Base-by-base conservation (phyloP, 2,329 filamentous ascomycete species). In the Fusarium annulatum region DNA sequence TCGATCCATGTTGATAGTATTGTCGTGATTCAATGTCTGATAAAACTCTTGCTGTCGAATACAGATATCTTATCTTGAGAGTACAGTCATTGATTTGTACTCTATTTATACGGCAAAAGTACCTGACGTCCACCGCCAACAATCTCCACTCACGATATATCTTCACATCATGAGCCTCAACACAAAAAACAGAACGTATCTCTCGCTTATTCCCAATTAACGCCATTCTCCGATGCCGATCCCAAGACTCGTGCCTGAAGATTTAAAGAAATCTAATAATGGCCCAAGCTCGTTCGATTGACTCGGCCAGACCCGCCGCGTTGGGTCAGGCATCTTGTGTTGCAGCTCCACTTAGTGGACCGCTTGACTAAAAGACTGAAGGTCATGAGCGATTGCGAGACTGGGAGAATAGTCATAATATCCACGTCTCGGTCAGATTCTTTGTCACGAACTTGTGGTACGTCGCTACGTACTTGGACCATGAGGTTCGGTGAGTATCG, bases 261-360 rank as follows among this genome's bases (percentile, higher is more conserved):
- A 46, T 51, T 49, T 23, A 9, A 16, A 46, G 23, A 64, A 62
- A 55, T 69, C 52, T 59, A 69, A 69, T 64, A 69, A 64, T 69
- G 65, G 59, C 41, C 67, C 64, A 69, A 59, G 59, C 65, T 69
- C 64, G 67, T 64, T 26, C 67, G 65, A 69, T 69, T 41, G 52
- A 53, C 28, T 63, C 67, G 67, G 67, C 59, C 58, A 64, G 67
- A 69, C 65, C 67, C 67, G 65, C 53, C 16, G 41, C n/a, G 38
- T 59, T 45, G 59, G 64, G 36, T 30, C 43, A 55, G 45, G 41
- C 48, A 19, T 68, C 48, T 49, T 61, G 55, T 45, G 65, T 46
- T 46, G 48, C 21, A 15, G 23, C 19, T 55, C 65, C 66, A 66
- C 66, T n/a, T 11, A 15, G 66, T 62, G 66, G 64, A 38, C 33